phyloP scores from a whole-genome alignment of 176 grass and related monocot species.

The Metroxylon sagu region DNA sequence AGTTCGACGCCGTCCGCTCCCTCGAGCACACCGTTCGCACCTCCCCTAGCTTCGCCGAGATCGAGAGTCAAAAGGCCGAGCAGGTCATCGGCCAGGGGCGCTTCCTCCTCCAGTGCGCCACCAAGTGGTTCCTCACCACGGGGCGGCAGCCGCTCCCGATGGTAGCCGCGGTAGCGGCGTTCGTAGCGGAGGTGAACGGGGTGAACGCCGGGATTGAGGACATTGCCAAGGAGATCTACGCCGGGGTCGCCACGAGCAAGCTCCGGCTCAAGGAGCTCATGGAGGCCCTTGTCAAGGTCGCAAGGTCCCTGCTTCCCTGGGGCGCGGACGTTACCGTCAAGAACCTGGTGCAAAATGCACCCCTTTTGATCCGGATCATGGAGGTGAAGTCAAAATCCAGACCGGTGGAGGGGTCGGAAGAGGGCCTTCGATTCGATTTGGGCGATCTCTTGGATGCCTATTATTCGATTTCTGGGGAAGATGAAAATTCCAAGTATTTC shows the following conservation, averaged over 20 bases:
- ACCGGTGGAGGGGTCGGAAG: slow-evolving; percentile 23
- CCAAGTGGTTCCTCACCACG: slow-evolving; percentile 73
- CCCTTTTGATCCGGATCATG: slow-evolving; percentile 54
- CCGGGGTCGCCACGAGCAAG: slow-evolving; percentile 31
- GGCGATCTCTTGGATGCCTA: slow-evolving; percentile 21
- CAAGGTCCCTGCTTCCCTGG: slow-evolving; percentile 50
- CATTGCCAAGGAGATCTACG: slow-evolving; percentile 38
- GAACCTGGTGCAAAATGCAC: slow-evolving; percentile 47
- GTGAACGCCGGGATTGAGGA: slow-evolving; percentile 28
- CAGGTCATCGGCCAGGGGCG: slow-evolving; percentile 40
- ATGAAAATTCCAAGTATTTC: slow-evolving; percentile 46
- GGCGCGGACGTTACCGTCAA: slow-evolving; percentile 46
- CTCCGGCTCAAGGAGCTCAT: slow-evolving; percentile 48
- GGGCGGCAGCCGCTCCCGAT: slow-evolving; percentile 52
- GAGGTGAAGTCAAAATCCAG: slow-evolving; percentile 37
- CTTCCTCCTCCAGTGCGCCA: slow-evolving; percentile 55
- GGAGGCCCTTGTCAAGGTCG: slow-evolving; percentile 35
- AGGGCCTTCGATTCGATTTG: slow-evolving; percentile 25
- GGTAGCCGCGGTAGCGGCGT: slow-evolving; percentile 33
- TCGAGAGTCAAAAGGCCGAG: slow-evolving; percentile 13
- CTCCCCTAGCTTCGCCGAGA: slow-evolving; percentile 16
- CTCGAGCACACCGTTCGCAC: slow-evolving; percentile 31
- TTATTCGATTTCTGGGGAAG: not conserved
- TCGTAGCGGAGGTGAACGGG: slow-evolving; percentile 41
- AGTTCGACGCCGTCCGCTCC: slow-evolving; percentile 32